Evolutionary conservation across 1,284 basidiomycete genomes (phyloP), one percentile per base, ranked within the genome.

Genomic region (Cryptococcus sp.): DNA sequence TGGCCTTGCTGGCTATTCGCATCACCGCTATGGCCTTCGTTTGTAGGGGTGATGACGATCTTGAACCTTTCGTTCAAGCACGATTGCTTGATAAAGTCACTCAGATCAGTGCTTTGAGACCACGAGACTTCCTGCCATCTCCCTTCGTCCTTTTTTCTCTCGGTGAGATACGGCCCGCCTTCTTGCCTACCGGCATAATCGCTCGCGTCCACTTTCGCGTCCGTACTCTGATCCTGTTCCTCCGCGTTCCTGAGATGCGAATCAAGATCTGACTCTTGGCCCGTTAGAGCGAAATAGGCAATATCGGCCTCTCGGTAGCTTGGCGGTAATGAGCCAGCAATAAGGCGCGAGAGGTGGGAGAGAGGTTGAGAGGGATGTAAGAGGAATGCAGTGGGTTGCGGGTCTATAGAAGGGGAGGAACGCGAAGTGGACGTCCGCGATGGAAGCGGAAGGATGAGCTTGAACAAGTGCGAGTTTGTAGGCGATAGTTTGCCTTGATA

Each of bases 51-150:
- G 53, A 86, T 79, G 67, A 80, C 79, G 49, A 88, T 84, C 7
- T 78, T 79, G 70, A 88, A 88, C 61, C 83, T 78, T 25, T 83
- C 81, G 40, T 82, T 77, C 27, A 83, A 79, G 6, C 85, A 85
- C 6, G 84, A 84, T 67, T 86, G 84, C 54, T 84, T 83, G 62
- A 88, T 83, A 69, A 88, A 88, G 71, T 87, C 85, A 19, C 83
- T 84, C 16, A 88, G 74, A 73, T 87, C 86, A 0, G 86, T 88
- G 3, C 83, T 83, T 56, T 85, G 83, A n/a, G 82, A 82, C 86
- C 86, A 88, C 58, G 84, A 65, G 1, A 76, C 73, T 59, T 77
- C 69, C 55, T 76, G 74, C 43, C 60, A 65, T 50, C 66, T 56
- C 15, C 68, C 71, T 46, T 66, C 57, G 0, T 59, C 64, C 4